Evolutionary conservation across 208 protist species (phyloP), one percentile per base, ranked within the genome.

Genomic region (Endotrypanum monterogeii): DNA sequence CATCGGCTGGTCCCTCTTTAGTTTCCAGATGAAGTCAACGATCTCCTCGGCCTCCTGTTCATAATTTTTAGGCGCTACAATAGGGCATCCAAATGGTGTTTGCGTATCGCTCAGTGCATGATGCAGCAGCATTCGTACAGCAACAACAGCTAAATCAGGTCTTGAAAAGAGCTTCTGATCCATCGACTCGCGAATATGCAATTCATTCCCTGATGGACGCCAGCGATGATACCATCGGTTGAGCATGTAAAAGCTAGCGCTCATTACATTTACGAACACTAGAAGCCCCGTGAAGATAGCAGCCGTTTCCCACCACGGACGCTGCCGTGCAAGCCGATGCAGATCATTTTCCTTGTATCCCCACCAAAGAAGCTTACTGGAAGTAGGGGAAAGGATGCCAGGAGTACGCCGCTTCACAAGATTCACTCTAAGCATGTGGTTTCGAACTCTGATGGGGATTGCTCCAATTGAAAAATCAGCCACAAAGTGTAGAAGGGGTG

Each of bases 291-390:
- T 83, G 69, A 91, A 83, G 67, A 95, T 89, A 0, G 86, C 89
- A 6, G 84, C 80, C 35, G 83, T 93, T 65, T 94, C 83, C 91
- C 93, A 97, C 93, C 93, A 95, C n/a, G 90, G 93, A 18, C 83
- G 83, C 69, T 90, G 76, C n/a, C 90, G 82, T 16, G 93, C 87
- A 12, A 94, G 46, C 20, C 93, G 87, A 75, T 97, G 90, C 23
- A 91, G 72, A 20, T 88, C 86, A 28, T 46, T 67, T 63, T 89
- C 83, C 57, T 92, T 93, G 72, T 85, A 88, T 11, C 83, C 81
- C 87, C 87, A 91, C 84, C 73, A 88, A 14, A 94, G 28, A 39
- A 77, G 48, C 5, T 66, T 72, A 4, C 56, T 37, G 14, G 56
- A 28, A 14, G 83, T 85, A 32, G 44, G 54, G 41, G 55, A 41